These are phyloP conservation scores for Nemophila menziesii DNA, from an alignment of 257 asterid genomes.

Conservation along the genomic window DNA sequence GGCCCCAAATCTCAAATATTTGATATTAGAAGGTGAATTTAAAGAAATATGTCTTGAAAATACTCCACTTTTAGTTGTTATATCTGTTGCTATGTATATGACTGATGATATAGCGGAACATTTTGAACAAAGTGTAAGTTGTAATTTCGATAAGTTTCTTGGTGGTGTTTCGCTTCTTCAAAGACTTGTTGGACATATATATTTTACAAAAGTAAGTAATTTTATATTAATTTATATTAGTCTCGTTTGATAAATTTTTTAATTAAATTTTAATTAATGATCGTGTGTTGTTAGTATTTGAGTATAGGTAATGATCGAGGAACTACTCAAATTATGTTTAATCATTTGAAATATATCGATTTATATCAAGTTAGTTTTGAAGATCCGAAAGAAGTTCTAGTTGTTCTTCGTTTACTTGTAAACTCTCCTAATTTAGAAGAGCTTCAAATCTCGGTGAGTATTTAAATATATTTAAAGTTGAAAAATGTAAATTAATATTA, in stretches of 20 bases:
- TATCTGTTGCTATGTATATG: slow-evolving; percentile 69
- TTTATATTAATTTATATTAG: too few relatives aligned
- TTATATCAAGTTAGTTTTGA: slow-evolving; percentile 80
- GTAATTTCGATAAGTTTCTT: slow-evolving; percentile 70
- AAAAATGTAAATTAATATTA: too few relatives aligned
- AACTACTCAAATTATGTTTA: slow-evolving; percentile 28
- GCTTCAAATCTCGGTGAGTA: slow-evolving; percentile 68
- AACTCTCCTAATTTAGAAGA: slow-evolving; percentile 59
- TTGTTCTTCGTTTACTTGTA: slow-evolving; percentile 61
- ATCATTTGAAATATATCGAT: slow-evolving; percentile 55
- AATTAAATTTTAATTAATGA: background rate
- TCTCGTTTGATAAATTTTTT: background rate
- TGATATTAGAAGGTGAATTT: slow-evolving; percentile 84
- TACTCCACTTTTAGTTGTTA: slow-evolving; percentile 47
- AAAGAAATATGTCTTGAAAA: slow-evolving; percentile 60
- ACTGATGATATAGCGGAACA: slow-evolving; percentile 64
- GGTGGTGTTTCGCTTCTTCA: slow-evolving; percentile 73
- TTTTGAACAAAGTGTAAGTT: slow-evolving; percentile 60
- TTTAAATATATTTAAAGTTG: background rate
- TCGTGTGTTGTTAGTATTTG: slow-evolving; percentile 34
- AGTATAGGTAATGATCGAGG: slow-evolving; percentile 47
- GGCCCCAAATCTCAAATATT: slow-evolving; percentile 75
- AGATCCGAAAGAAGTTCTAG: slow-evolving; percentile 54
- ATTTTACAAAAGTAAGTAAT: slow-evolving; percentile 70
- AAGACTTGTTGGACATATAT: slow-evolving; percentile 68